These are phyloP conservation scores for Auriscalpium microsporum DNA, from an alignment of 768 basidiomycete genomes.

Conservation along the genomic window DNA sequence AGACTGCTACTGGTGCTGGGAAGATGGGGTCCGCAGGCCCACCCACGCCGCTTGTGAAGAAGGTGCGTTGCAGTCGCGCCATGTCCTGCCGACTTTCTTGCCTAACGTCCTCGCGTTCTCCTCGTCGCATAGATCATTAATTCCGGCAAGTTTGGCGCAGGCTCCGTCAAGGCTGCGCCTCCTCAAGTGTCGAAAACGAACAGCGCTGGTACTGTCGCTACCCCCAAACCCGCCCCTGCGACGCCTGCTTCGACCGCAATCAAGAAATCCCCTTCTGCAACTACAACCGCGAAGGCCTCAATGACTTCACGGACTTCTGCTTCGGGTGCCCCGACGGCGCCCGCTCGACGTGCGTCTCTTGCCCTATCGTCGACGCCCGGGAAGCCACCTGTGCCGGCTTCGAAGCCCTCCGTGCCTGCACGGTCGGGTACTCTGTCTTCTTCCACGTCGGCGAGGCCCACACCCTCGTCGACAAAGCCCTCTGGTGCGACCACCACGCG, in stretches of 20 bases:
- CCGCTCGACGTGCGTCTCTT: slow-evolving; percentile 27
- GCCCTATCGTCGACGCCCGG: slow-evolving; percentile 22
- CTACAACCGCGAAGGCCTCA: slow-evolving; percentile 10
- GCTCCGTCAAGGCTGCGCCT: slow-evolving; percentile 32
- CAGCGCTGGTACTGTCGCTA: slow-evolving; percentile 27
- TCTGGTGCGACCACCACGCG: slow-evolving; percentile 30
- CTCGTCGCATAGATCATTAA: slow-evolving; percentile 9
- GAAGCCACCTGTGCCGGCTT: background rate
- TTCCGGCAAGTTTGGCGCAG: slow-evolving; percentile 19
- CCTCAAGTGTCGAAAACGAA: slow-evolving; percentile 31
- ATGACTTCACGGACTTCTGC: slow-evolving; percentile 14
- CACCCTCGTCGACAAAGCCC: slow-evolving; percentile 32
- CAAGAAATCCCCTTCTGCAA: slow-evolving; percentile 22
- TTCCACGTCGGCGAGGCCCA: slow-evolving; percentile 12
- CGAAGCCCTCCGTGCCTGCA: too few relatives aligned
- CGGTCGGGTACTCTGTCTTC: slow-evolving; percentile 10
- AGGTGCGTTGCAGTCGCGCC: slow-evolving; percentile 36
- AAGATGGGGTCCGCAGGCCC: slow-evolving; percentile 40
- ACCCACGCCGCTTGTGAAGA: slow-evolving; percentile 55
- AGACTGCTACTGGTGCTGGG: slow-evolving; percentile 25
- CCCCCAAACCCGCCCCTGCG: slow-evolving; percentile 27
- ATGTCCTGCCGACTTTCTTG: slow-evolving; percentile 9
- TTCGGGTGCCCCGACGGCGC: background rate
- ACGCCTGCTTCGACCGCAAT: slow-evolving; percentile 1
- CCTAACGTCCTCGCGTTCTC: slow-evolving; percentile 13